Base-by-base conservation (phyloP, 371 early-diverging fungal genomes). In the Lichtheimia ramosa region DNA sequence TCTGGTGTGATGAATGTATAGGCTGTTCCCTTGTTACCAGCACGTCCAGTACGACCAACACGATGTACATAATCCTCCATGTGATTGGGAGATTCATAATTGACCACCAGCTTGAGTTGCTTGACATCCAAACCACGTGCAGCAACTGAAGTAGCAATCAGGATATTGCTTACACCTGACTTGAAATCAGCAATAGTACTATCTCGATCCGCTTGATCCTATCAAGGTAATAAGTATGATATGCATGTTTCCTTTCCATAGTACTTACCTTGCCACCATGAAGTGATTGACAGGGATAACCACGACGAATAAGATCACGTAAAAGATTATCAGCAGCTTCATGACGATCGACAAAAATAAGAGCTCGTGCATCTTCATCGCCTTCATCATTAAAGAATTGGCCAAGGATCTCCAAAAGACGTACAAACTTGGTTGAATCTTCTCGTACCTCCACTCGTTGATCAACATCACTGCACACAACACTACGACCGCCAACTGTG, bases 121-220 rank as follows among this genome's bases (percentile, higher is more conserved):
- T 98, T 96, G 41, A 99, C 99, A 74, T 99, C 99, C 51, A 99
- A 73, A 18, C 99, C 99, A 68, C 99, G 92, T 1, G 99, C 97
- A n/a, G 98, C 99, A 3, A 99, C 96, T n/a, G 96, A 96, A 0
- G 99, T 99, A 2, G 99, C 99, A 73, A 99, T 93, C 53, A 99
- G 74, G 43, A 99, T 87, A 54, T 89, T 90, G 42, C 87, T 87
- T 5, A 86, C 86, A 6, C 96, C 96, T 1, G 87, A 82, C 66
- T 99, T 98, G 71, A 98, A 97, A 59, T 96, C 96, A 4, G 86
- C 56, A 64, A 99, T 92, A 1, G 95, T 94, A 53, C 90, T 88
- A 66, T 97, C 97, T 54, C 99, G 89, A 67, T 99, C 98, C 0
- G 87, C 83, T 83, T 98, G 98, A 61, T 97, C 97, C 79, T 80